These are phyloP conservation scores for Daldinia sp. DNA, from an alignment of 2,329 filamentous ascomycete species.

Conservation along the genomic window DNA sequence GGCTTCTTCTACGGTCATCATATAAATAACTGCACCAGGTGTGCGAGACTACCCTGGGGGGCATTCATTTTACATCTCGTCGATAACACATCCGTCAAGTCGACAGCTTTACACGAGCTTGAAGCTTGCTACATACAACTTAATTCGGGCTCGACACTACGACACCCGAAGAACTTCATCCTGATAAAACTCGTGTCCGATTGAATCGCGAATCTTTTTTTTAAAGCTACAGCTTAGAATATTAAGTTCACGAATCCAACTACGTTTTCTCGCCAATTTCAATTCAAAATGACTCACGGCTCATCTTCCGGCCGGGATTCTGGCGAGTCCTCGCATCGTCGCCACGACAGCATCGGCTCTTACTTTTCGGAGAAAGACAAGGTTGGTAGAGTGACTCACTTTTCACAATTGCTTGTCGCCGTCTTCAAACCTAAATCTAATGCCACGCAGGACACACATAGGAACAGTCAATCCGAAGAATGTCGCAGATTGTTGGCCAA, in stretches of 20 bases:
- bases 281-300: constrained; percentile 37
- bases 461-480: constrained; percentile 22
- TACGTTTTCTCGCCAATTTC: not conserved
- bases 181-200: not conserved
- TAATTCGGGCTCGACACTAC: constrained; percentile 2
- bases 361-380: constrained; percentile 38
- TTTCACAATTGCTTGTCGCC: constrained; percentile 1
- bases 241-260: constrained; percentile 1
- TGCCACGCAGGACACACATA: constrained; percentile 12
- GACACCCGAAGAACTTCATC: not conserved
- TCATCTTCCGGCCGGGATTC: constrained; percentile 30
- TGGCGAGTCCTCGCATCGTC: constrained; percentile 29
- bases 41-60: constrained; percentile 42
- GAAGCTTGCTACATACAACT: constrained; percentile 25
- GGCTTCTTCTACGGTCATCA: constrained; percentile 11
- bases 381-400: constrained; percentile 27
- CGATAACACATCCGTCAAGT: constrained; percentile 7
- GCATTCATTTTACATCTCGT: constrained; percentile 36
- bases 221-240: not conserved
- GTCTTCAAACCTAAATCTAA: constrained; percentile 19
- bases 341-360: constrained; percentile 42
- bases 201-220: not conserved
- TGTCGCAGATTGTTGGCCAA: constrained; percentile 12
- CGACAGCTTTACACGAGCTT: constrained; percentile 29
- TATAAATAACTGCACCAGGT: constrained; percentile 39